A percentile compares a stretch with the other conserved stretches of the same genome.
These are phyloP conservation scores for Carex littledalei DNA, from an alignment of 176 grass and related monocot species.

Conservation along the genomic window DNA sequence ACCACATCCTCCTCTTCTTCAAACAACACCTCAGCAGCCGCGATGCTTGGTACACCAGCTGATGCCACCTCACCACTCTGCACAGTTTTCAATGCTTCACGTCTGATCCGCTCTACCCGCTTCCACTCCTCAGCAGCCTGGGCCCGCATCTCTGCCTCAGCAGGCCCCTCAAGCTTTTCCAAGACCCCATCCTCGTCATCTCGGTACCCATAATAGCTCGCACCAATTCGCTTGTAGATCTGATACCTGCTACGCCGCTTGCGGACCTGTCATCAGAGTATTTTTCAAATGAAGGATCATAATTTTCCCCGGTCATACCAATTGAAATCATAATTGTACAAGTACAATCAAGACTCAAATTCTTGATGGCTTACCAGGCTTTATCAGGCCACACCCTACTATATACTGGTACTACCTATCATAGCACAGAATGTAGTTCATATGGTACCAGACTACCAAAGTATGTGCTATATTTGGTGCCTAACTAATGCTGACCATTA, in stretches of 20 bases:
- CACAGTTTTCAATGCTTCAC: conserved; percentile 79
- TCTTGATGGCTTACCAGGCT: background rate
- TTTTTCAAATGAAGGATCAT: background rate
- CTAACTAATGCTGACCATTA: background rate
- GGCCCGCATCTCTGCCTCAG: conserved; percentile 60
- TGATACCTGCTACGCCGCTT: conserved; percentile 84
- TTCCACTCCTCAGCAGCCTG: conserved; percentile 54
- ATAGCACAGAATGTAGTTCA: background rate
- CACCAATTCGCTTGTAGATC: conserved; percentile 91
- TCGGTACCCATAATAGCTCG: conserved; percentile 82
- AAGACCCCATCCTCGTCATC: conserved; percentile 95
- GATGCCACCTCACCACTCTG: conserved; percentile 68
- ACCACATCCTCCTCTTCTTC: conserved; percentile 95
- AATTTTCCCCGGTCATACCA: background rate
- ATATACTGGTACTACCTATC: background rate
- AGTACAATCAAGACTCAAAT: background rate
- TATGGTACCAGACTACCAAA: background rate
- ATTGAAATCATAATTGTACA: conserved; percentile 3
- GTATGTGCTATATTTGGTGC: background rate
- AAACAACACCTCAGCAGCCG: conserved; percentile 61
- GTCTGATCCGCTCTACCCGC: conserved; percentile 56
- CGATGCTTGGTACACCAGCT: conserved; percentile 32
- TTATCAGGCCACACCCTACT: background rate
- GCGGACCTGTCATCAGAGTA: conserved; percentile 21
- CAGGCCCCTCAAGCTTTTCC: conserved; percentile 61